Conservation (phyloP, 1,139 yeast species). For the Yamadazyma triangularis region DNA sequence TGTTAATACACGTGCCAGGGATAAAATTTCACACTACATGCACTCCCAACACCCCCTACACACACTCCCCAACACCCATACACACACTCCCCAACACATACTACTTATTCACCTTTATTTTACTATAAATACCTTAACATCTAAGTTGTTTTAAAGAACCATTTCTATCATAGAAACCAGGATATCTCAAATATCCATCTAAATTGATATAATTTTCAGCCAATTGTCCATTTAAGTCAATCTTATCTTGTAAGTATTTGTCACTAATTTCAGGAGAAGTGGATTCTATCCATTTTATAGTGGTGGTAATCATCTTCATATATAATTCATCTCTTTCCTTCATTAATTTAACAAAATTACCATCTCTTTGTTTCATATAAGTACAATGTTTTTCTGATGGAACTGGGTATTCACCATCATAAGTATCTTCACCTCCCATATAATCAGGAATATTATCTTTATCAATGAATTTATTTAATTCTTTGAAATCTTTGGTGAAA, state of each 20-base stretch:
- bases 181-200: slow-evolving; percentile 38
- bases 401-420: slow-evolving; percentile 22
- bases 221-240: slow-evolving; percentile 24
- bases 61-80: not conserved
- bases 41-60: not conserved
- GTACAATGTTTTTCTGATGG: slow-evolving; percentile 26
- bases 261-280: slow-evolving; percentile 38
- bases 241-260: slow-evolving; percentile 35
- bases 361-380: slow-evolving; percentile 25
- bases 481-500: slow-evolving; percentile 36
- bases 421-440: slow-evolving; percentile 36
- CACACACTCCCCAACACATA: not conserved
- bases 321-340: slow-evolving; percentile 30
- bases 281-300: slow-evolving; percentile 39
- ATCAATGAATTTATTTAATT: slow-evolving; percentile 29
- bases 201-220: slow-evolving; percentile 31
- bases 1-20: not conserved
- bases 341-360: slow-evolving; percentile 21
- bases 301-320: slow-evolving; percentile 30
- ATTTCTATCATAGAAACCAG: slow-evolving; percentile 39
- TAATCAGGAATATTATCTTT: slow-evolving; percentile 32
- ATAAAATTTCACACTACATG: no score
- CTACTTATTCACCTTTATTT: no score
- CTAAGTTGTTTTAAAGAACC: slow-evolving; percentile 12
- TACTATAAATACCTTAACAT: no score